Evolutionary conservation across 2,329 filamentous ascomycete species (phyloP), one percentile per base, ranked within the genome.

Genomic region (Colletotrichum sidae): DNA sequence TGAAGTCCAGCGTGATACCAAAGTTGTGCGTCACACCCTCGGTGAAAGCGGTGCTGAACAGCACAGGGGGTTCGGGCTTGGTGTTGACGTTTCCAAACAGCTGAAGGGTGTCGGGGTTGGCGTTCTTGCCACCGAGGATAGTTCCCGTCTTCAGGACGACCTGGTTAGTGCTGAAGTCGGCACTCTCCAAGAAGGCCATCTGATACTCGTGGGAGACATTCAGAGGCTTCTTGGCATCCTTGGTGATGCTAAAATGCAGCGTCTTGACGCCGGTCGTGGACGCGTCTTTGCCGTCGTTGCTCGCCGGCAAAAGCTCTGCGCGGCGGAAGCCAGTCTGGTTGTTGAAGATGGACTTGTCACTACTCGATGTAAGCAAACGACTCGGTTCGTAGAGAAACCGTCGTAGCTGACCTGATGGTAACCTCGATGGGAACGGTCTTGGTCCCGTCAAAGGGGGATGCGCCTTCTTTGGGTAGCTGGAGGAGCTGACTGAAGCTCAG

Each of bases 121-220:
- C 69, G 2, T 33, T 57, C 13, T 68, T 67, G 54, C 77, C 74
- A 10, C 76, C 81, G 5, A 86, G 80, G 54, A 88, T 75, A 7
- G 81, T 81, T 35, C 87, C 87, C 4, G 83, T 81, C 76, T 88
- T 85, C 68, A 88, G 80, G 11, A 81, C 82, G 60, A 86, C 74
- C 74, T 86, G 83, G 73, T 86, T 84, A 51, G 79, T 81, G 67
- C 78, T 80, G 72, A 77, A 85, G 67, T 81, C 78, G 46, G 70
- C 74, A 67, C 75, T 79, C 72, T 85, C 82, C 15, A 83, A 78
- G 72, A 83, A 86, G 33, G 82, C 78, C 52, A 88, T 80, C 71
- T 88, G 79, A 74, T 89, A 90, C 76, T 89, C 86, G 72, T 90
- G 88, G 7, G 83, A 84, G 58, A 84, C 74, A 76, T 90, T 90